Conservation (phyloP, 805 yeast genomes). For the Saturnispora besseyi region DNA sequence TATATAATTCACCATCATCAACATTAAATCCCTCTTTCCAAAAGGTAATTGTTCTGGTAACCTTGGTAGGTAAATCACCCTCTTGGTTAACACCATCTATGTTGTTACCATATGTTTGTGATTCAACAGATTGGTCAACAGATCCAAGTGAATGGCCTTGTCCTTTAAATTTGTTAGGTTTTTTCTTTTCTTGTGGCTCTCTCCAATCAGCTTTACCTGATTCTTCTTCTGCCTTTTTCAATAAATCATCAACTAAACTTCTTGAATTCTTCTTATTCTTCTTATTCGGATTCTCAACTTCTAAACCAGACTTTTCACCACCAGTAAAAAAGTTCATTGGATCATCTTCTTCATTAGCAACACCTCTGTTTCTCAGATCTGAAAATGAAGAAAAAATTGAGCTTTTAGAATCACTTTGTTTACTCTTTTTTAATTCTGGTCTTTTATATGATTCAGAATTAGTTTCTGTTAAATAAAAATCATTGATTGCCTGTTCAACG, state of each 20-base stretch:
- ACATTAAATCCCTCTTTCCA: constrained; percentile 97
- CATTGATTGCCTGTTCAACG: constrained; percentile 21
- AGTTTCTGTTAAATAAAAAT: constrained; percentile 17
- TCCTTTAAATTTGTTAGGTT: constrained; percentile 33
- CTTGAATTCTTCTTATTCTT: constrained; percentile 28
- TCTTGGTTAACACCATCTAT: constrained; percentile 23
- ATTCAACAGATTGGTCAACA: constrained; percentile 30
- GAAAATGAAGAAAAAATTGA: constrained; percentile 27
- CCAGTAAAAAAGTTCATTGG: constrained; percentile 41
- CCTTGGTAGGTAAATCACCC: constrained; percentile 34
- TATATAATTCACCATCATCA: constrained; percentile 78
- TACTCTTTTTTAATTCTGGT: constrained; percentile 1
- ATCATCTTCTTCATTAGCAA: constrained; percentile 25
- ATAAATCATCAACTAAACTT: constrained; percentile 42
- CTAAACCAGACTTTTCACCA: constrained; percentile 69
- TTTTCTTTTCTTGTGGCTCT: constrained; percentile 19
- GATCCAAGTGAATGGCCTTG: constrained; percentile 47
- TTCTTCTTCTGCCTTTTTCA: constrained; percentile 60
- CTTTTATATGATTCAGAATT: constrained; percentile 4
- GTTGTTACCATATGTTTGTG: constrained; percentile 12
- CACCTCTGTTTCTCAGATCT: constrained; percentile 26
- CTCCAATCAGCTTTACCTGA: constrained; percentile 40
- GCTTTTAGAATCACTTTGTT: constrained; percentile 1
- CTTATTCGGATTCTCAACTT: constrained; percentile 64
- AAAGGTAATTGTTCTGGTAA: constrained; percentile 75